Percentiles rank a stretch among this genome's conserved stretches.
Conservation (phyloP, 768 basidiomycete species). For the Cantharellus cinnabarinus region DNA sequence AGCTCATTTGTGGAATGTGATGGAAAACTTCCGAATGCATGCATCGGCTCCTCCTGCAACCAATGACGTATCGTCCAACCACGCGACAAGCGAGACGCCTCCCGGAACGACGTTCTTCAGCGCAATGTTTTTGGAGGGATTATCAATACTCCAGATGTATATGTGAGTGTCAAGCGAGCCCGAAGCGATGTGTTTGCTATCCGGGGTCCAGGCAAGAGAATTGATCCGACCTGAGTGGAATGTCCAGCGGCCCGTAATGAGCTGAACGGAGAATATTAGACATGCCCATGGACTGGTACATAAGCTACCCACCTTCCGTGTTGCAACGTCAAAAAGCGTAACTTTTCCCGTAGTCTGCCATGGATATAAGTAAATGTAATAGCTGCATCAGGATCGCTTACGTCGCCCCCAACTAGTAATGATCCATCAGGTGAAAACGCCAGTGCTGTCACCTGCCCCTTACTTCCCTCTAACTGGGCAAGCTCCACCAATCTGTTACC, state of each 20-base stretch:
- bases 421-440: slow-evolving; percentile 64
- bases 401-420: slow-evolving; percentile 68
- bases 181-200: slow-evolving; percentile 60
- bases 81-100: slow-evolving; percentile 63
- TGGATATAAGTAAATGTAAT: neutral
- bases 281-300: neutral
- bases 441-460: slow-evolving; percentile 48
- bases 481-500: slow-evolving; percentile 35
- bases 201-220: slow-evolving; percentile 54
- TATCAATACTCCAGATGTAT: slow-evolving; percentile 60
- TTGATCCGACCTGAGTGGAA: slow-evolving; percentile 69
- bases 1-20: slow-evolving; percentile 9
- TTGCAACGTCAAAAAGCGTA: slow-evolving; percentile 47
- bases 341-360: slow-evolving; percentile 62
- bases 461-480: slow-evolving; percentile 42
- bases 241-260: slow-evolving; percentile 61
- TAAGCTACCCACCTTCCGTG: slow-evolving; percentile 31
- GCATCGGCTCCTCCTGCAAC: slow-evolving; percentile 66
- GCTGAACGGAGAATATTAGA: slow-evolving; percentile 17
- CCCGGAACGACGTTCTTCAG: slow-evolving; percentile 77
- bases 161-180: slow-evolving; percentile 87
- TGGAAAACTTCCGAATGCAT: slow-evolving; percentile 48
- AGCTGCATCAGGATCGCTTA: slow-evolving; percentile 23
- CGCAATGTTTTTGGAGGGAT: slow-evolving; percentile 48
- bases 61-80: slow-evolving; percentile 44